Base-by-base conservation (phyloP, 208 protist genomes). In the Leishmania gerbilli region DNA sequence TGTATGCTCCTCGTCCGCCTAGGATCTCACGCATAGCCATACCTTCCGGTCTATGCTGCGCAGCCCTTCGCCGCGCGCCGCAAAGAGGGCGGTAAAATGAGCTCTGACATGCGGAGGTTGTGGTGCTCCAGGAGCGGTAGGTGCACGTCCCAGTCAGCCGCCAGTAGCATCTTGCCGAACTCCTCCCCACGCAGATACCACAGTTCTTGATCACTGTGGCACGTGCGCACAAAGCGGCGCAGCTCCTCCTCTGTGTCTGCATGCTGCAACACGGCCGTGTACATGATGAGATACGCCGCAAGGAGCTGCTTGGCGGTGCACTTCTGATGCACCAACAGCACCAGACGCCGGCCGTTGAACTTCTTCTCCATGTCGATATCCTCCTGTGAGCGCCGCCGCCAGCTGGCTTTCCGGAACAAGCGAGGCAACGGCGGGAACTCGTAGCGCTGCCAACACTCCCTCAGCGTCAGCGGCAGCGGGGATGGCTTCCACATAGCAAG, bases 261-360 rank as follows among this genome's bases (percentile, higher is more conserved):
- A 68, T 94, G 90, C 60, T 88, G 79, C 74, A 95, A 67, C 37
- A 92, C 83, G 45, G 91, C 89, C 15, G 90, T 91, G 83, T 93
- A 93, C 76, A 93, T 87, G 24, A 97, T 79, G 51, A 95, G 84
- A 69, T 95, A 92, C 7, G 93, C 93, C 6, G 89, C 90, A 45
- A 97, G 79, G 2, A 97, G 82, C 78, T 97, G 86, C 56, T 88
- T 47, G 5, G 82, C 74, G 6, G 87, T 80, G 77, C 93, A 97
- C n/a, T 91, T 88, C 37, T 91, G 77, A 42, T 95, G 91, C 31
- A 97, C 88, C 3, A 97, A 76, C 1, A 97, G 79, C 21, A 88
- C 88, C 49, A 97, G 87, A 6, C 89, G 88, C 53, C 87, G 53
- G 0, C 83, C 79, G 27, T 67, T 9, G 71, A 90, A 90, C 75